Percentiles rank a stretch among this genome's conserved stretches.
Evolutionary conservation across 371 early-diverging fungal genomes (phyloP).

Genomic region (Mycotypha africana): DNA sequence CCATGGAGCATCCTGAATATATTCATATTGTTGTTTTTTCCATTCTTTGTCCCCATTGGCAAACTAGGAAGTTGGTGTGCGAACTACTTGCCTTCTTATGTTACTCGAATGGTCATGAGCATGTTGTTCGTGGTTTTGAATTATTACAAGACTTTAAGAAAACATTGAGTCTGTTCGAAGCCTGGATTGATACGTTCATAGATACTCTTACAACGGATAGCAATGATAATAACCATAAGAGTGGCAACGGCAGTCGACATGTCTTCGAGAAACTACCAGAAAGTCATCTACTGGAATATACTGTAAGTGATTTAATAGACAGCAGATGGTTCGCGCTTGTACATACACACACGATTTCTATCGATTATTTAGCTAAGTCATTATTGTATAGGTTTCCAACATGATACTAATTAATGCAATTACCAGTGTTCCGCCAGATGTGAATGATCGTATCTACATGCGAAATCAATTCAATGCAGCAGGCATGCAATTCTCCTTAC

Average conservation of each 20-base stretch:
- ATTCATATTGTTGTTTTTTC: conserved; percentile 68
- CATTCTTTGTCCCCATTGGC: conserved; percentile 61
- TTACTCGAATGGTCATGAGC: conserved; percentile 67
- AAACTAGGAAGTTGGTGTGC: conserved; percentile 67
- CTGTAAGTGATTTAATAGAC: conserved; percentile 34
- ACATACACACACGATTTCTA: not conserved
- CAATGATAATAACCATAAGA: conserved; percentile 50
- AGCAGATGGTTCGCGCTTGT: not conserved
- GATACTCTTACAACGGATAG: conserved; percentile 62
- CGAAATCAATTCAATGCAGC: conserved; percentile 69
- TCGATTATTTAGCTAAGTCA: too few species aligned
- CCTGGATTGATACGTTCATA: conserved; percentile 68
- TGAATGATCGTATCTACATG: conserved; percentile 67
- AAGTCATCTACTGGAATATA: conserved; percentile 72
- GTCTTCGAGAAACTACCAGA: conserved; percentile 45
- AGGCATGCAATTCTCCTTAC: conserved; percentile 44
- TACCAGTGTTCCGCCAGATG: conserved; percentile 63
- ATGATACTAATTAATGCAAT: conserved; percentile 79
- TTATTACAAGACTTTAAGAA: conserved; percentile 42
- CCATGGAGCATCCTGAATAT: conserved; percentile 54
- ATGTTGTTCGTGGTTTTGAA: conserved; percentile 57
- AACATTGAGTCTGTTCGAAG: conserved; percentile 59
- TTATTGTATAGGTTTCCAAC: conserved; percentile 55
- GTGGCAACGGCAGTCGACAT: too few species aligned
- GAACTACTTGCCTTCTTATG: conserved; percentile 76